Evolutionary conservation across 345 rosid species (phyloP).

Genomic region (Lenwebbia sp.): DNA sequence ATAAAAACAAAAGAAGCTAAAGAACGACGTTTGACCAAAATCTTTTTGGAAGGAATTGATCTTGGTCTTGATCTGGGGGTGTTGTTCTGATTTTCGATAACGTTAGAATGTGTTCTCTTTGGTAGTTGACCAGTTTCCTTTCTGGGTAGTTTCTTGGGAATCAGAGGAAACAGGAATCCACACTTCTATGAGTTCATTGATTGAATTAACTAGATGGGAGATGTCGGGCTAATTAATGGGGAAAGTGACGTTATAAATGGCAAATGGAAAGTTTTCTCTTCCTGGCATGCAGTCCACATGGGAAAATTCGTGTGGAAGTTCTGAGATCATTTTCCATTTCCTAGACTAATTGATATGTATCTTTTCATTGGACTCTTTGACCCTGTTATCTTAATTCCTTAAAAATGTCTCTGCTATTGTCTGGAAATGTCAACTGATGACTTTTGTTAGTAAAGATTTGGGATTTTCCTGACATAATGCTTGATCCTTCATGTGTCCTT

Average conservation of each 20-base stretch:
- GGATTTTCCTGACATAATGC: neutral
- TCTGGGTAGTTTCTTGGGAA: neutral
- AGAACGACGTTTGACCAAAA: neutral
- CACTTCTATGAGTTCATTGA: neutral
- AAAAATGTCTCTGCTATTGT: neutral
- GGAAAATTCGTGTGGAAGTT: neutral
- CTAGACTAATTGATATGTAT: neutral
- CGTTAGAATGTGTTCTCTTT: neutral
- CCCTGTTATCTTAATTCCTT: neutral
- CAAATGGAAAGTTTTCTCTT: neutral
- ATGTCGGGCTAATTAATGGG: neutral
- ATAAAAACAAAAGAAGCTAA: neutral
- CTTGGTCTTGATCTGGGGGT: neutral
- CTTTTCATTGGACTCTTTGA: neutral
- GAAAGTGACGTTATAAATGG: neutral
- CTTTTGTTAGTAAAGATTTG: neutral
- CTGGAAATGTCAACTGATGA: neutral
- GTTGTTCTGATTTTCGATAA: neutral
- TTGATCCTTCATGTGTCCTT: neutral
- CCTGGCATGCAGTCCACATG: neutral
- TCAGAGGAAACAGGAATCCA: neutral
- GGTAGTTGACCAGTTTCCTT: neutral
- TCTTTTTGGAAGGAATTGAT: neutral
- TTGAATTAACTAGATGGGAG: neutral
- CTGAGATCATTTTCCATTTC: neutral